Conservation (phyloP, 2,329 filamentous ascomycete genomes). For the Neodidymelliopsis sp. region DNA sequence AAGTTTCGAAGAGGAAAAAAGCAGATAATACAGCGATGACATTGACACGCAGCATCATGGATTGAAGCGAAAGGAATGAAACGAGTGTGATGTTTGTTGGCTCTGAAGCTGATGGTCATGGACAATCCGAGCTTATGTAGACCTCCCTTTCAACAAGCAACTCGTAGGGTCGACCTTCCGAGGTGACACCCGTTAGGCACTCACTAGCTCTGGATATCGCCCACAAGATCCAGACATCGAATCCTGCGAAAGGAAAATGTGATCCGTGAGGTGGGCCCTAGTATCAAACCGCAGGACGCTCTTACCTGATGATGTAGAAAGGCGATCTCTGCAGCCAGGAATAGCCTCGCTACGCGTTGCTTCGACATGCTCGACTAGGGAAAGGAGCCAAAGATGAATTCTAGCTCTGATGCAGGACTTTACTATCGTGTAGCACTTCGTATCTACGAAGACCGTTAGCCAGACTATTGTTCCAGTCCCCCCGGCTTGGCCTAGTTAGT, state of each 20-base stretch:
- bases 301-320: neutral
- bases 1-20: conserved; percentile 25
- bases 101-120: neutral
- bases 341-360: neutral
- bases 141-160: conserved; percentile 1
- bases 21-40: conserved; percentile 21
- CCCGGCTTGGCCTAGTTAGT: conserved; percentile 9
- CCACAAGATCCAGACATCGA: conserved; percentile 3
- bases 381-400: neutral
- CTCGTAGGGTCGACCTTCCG: neutral
- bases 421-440: conserved; percentile 2
- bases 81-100: neutral
- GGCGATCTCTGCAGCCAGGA: neutral
- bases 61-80: neutral
- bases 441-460: neutral
- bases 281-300: neutral
- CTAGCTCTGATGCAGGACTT: conserved; percentile 4
- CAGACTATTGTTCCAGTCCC: conserved; percentile 8
- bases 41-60: conserved; percentile 25
- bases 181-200: neutral
- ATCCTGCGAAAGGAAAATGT: conserved; percentile 3
- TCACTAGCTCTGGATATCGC: neutral
- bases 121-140: conserved; percentile 4
- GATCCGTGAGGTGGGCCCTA: neutral
- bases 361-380: neutral